These are phyloP conservation scores for Tylopilus sp. DNA, from an alignment of 1,284 basidiomycete species.

Conservation along the genomic window DNA sequence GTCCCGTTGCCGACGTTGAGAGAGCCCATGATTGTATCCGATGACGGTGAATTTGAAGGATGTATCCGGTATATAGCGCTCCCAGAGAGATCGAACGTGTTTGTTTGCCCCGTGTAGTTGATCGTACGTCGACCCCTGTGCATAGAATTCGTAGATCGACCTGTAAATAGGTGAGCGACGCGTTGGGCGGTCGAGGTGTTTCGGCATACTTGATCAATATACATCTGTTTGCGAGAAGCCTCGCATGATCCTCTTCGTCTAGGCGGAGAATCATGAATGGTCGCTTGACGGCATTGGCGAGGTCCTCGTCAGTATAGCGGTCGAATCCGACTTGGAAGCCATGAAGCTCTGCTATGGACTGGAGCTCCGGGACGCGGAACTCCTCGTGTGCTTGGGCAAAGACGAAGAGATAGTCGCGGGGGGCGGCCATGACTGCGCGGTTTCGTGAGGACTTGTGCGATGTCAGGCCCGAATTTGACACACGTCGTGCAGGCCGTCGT, in stretches of 20 bases:
- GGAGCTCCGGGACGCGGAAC: constrained; percentile 80
- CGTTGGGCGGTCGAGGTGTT: neutral
- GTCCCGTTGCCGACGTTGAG: constrained; percentile 60
- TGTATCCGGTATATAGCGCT: constrained; percentile 57
- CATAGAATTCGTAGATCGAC: constrained; percentile 76
- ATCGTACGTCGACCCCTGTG: constrained; percentile 64
- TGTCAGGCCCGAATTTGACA: constrained; percentile 21
- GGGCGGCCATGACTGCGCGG: constrained; percentile 26
- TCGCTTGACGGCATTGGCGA: constrained; percentile 48
- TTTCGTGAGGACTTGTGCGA: neutral
- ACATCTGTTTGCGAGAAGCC: constrained; percentile 73
- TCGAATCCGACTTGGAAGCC: constrained; percentile 52
- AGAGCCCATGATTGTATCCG: constrained; percentile 75
- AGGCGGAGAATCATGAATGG: constrained; percentile 78
- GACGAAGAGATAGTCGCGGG: constrained; percentile 61
- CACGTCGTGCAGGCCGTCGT: constrained; percentile 32
- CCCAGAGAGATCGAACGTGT: constrained; percentile 53
- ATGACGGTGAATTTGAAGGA: constrained; percentile 84
- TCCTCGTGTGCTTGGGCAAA: constrained; percentile 80
- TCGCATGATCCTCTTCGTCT: constrained; percentile 71
- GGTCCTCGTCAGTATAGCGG: constrained; percentile 32
- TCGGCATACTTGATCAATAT: constrained; percentile 76
- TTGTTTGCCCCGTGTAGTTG: constrained; percentile 65
- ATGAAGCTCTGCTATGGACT: constrained; percentile 68
- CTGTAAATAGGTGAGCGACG: constrained; percentile 42